Evolutionary conservation across 2,329 filamentous ascomycete species (phyloP).

Genomic region (Neophaeococcomyces mojaviensis): DNA sequence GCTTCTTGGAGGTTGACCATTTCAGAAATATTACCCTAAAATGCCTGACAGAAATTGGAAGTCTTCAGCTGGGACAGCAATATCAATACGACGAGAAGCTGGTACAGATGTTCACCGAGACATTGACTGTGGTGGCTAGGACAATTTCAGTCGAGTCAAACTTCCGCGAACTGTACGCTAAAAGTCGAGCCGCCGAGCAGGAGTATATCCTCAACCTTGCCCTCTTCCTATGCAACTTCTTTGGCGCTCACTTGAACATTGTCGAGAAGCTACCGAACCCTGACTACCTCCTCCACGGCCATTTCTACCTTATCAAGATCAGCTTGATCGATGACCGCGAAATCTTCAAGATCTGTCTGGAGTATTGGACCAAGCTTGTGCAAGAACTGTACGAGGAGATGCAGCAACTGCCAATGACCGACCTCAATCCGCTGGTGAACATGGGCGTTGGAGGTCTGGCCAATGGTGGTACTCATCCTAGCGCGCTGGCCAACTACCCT

Average conservation of each 20-base stretch:
- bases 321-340: constrained; percentile 98
- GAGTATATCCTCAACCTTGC: constrained; percentile 97
- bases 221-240: constrained; percentile 94
- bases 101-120: constrained; percentile 97
- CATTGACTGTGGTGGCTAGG: constrained; percentile 81
- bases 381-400: constrained; percentile 98
- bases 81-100: constrained; percentile 88
- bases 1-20: constrained; percentile 86
- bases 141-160: constrained; percentile 89
- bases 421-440: constrained; percentile 80
- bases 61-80: constrained; percentile 72
- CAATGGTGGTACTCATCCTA: constrained; percentile 77
- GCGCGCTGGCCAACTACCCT: constrained; percentile 78
- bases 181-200: constrained; percentile 86
- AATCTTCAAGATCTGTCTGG: constrained; percentile 98
- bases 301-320: constrained; percentile 97
- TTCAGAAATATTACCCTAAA: constrained; percentile 97
- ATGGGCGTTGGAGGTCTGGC: constrained; percentile 64
- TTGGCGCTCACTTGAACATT: constrained; percentile 83
- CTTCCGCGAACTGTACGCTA: constrained; percentile 81
- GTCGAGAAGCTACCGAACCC: constrained; percentile 93
- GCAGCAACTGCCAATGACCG: constrained; percentile 89
- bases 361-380: constrained; percentile 98
- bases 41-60: constrained; percentile 93
- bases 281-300: constrained; percentile 89